Conservation (phyloP, 768 basidiomycete genomes). For the Wakefieldia striispora region DNA sequence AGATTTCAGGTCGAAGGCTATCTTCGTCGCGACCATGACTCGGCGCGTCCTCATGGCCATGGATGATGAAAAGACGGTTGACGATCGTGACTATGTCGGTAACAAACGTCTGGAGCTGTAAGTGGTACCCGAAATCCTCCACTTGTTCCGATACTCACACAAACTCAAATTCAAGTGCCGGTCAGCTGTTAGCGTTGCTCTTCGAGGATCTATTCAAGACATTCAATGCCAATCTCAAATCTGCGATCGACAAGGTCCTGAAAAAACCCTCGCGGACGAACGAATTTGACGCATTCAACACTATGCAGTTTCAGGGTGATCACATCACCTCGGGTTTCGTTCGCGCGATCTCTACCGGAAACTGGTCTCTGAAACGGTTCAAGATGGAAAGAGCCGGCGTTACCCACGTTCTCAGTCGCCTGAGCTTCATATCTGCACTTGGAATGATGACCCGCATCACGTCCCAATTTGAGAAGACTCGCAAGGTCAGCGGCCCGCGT, state of each 20-base stretch:
- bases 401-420: slow-evolving; percentile 92
- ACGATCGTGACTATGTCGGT: slow-evolving; percentile 98
- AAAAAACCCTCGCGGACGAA: slow-evolving; percentile 93
- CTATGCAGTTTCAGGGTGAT: slow-evolving; percentile 95
- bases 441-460: slow-evolving; percentile 99
- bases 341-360: slow-evolving; percentile 96
- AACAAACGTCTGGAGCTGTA: slow-evolving; percentile 98
- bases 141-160: slow-evolving; percentile 8
- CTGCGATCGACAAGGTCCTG: slow-evolving; percentile 93
- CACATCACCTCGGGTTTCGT: slow-evolving; percentile 95
- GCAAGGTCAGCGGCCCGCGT: slow-evolving; percentile 97
- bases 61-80: slow-evolving; percentile 95
- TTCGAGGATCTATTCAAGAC: slow-evolving; percentile 99
- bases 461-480: slow-evolving; percentile 98
- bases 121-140: slow-evolving; percentile 30
- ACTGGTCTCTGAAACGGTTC: slow-evolving; percentile 98
- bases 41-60: slow-evolving; percentile 94
- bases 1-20: slow-evolving; percentile 90
- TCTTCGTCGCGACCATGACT: slow-evolving; percentile 98
- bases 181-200: slow-evolving; percentile 90
- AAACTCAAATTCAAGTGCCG: slow-evolving; percentile 63
- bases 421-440: slow-evolving; percentile 95
- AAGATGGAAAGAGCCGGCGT: slow-evolving; percentile 99
- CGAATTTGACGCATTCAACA: slow-evolving; percentile 93
- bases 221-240: slow-evolving; percentile 94